phyloP scores from a whole-genome alignment of 805 yeast genomes.

The Pichia pseudocactophila region DNA sequence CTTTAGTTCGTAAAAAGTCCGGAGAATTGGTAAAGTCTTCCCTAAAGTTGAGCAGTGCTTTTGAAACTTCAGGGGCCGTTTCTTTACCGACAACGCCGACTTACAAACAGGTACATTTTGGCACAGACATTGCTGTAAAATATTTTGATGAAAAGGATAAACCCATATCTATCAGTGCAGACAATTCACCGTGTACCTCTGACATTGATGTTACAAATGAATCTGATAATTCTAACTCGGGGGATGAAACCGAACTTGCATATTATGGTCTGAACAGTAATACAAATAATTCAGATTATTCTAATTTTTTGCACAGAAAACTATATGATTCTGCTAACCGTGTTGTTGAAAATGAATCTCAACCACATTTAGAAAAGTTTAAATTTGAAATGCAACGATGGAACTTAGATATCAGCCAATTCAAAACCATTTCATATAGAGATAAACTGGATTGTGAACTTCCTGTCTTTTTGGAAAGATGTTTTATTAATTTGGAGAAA shows the following conservation, averaged over 20 bases:
- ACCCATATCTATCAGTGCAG: constrained; percentile 69
- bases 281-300: constrained; percentile 15
- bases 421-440: constrained; percentile 36
- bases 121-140: constrained; percentile 62
- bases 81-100: constrained; percentile 51
- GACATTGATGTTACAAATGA: constrained; percentile 27
- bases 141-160: constrained; percentile 66
- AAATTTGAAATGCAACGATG: constrained; percentile 28
- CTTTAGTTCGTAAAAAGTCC: constrained; percentile 68
- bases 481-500: constrained; percentile 51
- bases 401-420: constrained; percentile 35
- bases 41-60: constrained; percentile 36
- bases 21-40: constrained; percentile 83
- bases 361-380: constrained; percentile 15
- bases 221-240: constrained; percentile 17
- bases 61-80: constrained; percentile 17
- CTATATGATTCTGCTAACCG: constrained; percentile 16
- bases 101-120: constrained; percentile 76
- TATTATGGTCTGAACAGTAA: constrained; percentile 1
- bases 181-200: constrained; percentile 45
- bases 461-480: constrained; percentile 55
- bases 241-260: constrained; percentile 11
- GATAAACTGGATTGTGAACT: constrained; percentile 34
- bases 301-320: constrained; percentile 6
- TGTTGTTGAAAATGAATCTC: constrained; percentile 10